Conservation (phyloP, 1,284 basidiomycete species). For the Apiotrichum domesticum region DNA sequence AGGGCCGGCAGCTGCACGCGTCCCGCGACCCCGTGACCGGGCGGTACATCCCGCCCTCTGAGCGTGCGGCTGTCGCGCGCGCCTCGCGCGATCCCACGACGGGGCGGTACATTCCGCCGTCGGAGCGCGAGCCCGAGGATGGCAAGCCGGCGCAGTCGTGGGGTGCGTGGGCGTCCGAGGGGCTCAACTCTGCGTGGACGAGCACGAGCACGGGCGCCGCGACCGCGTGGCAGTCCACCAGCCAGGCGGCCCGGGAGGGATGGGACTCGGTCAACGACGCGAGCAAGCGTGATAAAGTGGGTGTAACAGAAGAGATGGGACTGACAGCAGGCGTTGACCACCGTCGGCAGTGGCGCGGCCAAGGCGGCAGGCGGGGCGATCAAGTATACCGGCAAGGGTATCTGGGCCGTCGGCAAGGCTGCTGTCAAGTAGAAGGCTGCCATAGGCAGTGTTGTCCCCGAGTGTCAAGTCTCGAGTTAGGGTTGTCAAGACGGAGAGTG, state of each 20-base stretch:
- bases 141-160: background rate
- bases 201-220: conserved; percentile 1
- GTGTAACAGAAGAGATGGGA: background rate
- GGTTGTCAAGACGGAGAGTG: no score
- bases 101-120: conserved; percentile 15
- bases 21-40: no score
- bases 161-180: background rate
- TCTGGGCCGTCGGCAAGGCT: conserved; percentile 21
- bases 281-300: conserved; percentile 9
- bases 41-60: no score
- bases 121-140: conserved; percentile 8
- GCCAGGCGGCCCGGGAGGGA: conserved; percentile 1
- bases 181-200: background rate
- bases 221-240: conserved; percentile 9
- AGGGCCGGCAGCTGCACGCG: no score
- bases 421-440: conserved; percentile 8
- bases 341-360: conserved; percentile 12
- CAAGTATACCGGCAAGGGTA: conserved; percentile 20
- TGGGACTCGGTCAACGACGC: conserved; percentile 6
- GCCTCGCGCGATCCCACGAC: no score
- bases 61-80: no score
- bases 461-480: no score
- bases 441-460: no score
- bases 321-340: conserved; percentile 10
- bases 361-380: conserved; percentile 17